These are phyloP conservation scores for Jacaranda copaia DNA, from an alignment of 257 asterid genomes.

Conservation along the genomic window DNA sequence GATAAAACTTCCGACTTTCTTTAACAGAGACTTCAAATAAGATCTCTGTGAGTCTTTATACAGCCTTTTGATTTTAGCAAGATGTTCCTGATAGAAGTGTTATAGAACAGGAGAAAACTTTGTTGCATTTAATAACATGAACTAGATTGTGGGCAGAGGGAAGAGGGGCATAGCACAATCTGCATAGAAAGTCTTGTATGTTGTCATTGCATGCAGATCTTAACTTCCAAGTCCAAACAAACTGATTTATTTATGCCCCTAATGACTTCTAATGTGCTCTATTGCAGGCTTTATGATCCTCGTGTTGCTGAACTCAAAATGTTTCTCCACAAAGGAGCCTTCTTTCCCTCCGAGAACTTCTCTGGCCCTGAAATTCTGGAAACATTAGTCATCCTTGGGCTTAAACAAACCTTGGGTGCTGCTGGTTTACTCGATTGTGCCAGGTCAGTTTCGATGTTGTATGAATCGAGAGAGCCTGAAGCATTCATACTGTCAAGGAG, in stretches of 20 bases:
- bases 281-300: constrained; percentile 93
- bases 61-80: background rate
- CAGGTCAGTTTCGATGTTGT: constrained; percentile 74
- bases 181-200: constrained; percentile 14
- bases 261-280: constrained; percentile 37
- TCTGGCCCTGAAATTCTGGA: constrained; percentile 75
- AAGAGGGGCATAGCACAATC: constrained; percentile 1
- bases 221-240: background rate
- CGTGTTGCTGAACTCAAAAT: constrained; percentile 70
- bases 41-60: constrained; percentile 8
- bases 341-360: constrained; percentile 83
- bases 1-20: constrained; percentile 15
- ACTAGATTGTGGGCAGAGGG: constrained; percentile 21
- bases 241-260: constrained; percentile 15
- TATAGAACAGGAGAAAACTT: constrained; percentile 23
- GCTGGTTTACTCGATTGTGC: constrained; percentile 90
- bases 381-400: constrained; percentile 75
- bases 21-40: background rate
- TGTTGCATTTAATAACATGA: constrained; percentile 11
- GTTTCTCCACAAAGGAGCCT: constrained; percentile 69
- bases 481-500: constrained; percentile 59
- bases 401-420: constrained; percentile 69
- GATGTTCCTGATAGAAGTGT: constrained; percentile 6
- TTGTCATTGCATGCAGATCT: constrained; percentile 23
- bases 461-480: constrained; percentile 58